Evolutionary conservation across 1,139 yeast genomes (phyloP).

Genomic region (Lodderomyces parapsilosis): DNA sequence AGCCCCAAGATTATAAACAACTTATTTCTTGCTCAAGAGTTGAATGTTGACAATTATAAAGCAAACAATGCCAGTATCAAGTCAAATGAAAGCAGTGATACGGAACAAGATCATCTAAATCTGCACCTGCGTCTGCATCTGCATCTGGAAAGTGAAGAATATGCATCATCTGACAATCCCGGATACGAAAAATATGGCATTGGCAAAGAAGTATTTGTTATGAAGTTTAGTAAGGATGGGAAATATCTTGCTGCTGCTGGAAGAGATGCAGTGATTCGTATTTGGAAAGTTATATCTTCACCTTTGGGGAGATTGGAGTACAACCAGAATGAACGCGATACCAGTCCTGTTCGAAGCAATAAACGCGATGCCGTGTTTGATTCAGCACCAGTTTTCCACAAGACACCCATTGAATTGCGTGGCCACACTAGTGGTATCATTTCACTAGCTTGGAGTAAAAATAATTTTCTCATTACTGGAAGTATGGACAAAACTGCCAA

Average conservation of each 20-base stretch:
- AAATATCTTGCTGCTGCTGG: conserved; percentile 84
- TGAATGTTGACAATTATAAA: conserved; percentile 27
- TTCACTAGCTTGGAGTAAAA: conserved; percentile 85
- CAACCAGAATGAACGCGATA: conserved; percentile 19
- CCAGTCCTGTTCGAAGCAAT: conserved; percentile 11
- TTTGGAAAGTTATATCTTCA: conserved; percentile 81
- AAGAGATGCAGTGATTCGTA: conserved; percentile 59
- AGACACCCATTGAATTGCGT: conserved; percentile 58
- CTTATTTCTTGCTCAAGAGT: conserved; percentile 79
- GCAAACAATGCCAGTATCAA: not conserved
- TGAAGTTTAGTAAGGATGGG: conserved; percentile 78
- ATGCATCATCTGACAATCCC: conserved; percentile 12
- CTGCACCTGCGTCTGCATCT: not conserved
- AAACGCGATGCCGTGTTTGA: conserved; percentile 21
- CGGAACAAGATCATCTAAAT: not conserved
- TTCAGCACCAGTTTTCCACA: conserved; percentile 79
- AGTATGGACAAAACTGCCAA: conserved; percentile 85
- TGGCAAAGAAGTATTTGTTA: conserved; percentile 60
- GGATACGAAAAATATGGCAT: conserved; percentile 3
- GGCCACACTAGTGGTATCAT: conserved; percentile 75
- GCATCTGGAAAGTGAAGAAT: conserved; percentile 5
- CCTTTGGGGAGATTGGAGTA: conserved; percentile 58
- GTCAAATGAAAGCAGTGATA: conserved; percentile 6
- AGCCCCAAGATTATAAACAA: conserved; percentile 50
- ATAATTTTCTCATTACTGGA: conserved; percentile 75